Evolutionary conservation across 2,329 filamentous ascomycete species (phyloP).

Genomic region (Sordariomycetes sp.): DNA sequence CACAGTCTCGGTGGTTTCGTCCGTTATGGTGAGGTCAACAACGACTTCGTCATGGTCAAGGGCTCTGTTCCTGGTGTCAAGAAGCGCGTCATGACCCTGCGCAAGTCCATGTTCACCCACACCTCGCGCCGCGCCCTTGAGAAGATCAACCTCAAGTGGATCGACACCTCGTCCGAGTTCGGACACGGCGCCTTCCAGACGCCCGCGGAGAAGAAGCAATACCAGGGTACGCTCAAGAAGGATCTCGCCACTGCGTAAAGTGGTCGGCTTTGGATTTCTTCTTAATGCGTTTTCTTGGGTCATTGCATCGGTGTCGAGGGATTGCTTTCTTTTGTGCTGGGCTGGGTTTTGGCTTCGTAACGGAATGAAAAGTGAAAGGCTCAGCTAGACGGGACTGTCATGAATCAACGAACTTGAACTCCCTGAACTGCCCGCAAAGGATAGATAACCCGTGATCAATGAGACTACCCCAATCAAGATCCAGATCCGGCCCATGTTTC

Average conservation of each 20-base stretch:
- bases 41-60: conserved; percentile 98
- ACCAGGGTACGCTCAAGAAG: conserved; percentile 99
- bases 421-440: conserved; percentile 1
- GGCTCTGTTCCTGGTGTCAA: conserved; percentile 95
- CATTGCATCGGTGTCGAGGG: conserved; percentile 48
- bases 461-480: no score
- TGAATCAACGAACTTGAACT: conserved; percentile 8
- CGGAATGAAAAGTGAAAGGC: conserved; percentile 20
- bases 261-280: conserved; percentile 10
- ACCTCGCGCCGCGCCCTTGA: conserved; percentile 91
- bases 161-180: conserved; percentile 99
- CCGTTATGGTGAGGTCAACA: conserved; percentile 98
- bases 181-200: conserved; percentile 99
- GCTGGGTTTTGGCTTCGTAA: conserved; percentile 23
- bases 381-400: conserved; percentile 20
- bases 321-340: conserved; percentile 24
- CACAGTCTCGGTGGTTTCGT: conserved; percentile 95
- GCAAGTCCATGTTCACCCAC: conserved; percentile 98
- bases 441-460: neutral
- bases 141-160: conserved; percentile 99
- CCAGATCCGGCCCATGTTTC: neutral
- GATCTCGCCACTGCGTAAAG: conserved; percentile 51
- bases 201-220: conserved; percentile 92
- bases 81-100: conserved; percentile 98
- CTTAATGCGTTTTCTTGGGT: conserved; percentile 34